A percentile compares a stretch with the other conserved stretches of the same genome.
phyloP scores from a whole-genome alignment of 2,329 filamentous ascomycete species.

The Penicillium griseofulvum region DNA sequence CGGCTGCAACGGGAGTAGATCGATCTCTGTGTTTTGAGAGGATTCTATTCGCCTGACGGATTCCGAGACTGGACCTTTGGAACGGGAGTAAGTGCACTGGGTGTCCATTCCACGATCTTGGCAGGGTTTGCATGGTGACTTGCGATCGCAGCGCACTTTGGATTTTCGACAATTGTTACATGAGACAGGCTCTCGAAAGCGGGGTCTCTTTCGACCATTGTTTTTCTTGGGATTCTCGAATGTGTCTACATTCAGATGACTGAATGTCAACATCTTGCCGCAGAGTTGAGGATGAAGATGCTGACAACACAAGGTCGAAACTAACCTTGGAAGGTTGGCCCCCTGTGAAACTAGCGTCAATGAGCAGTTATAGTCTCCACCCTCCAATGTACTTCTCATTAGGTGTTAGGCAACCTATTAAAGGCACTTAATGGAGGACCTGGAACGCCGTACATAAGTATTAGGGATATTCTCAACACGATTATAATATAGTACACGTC shows the following conservation, averaged over 20 bases:
- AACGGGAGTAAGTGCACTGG: neutral
- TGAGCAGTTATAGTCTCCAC: too few relatives aligned
- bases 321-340: too few relatives aligned
- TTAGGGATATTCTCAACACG: too few relatives aligned
- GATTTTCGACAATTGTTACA: slow-evolving; percentile 2
- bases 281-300: neutral
- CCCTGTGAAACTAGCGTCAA: too few relatives aligned
- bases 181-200: neutral
- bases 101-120: neutral
- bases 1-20: neutral
- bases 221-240: slow-evolving; percentile 7
- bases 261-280: neutral
- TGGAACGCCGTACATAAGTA: too few relatives aligned
- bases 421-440: too few relatives aligned
- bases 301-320: too few relatives aligned
- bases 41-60: neutral
- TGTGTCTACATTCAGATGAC: neutral
- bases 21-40: neutral
- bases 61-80: neutral
- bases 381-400: too few relatives aligned
- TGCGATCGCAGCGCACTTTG: slow-evolving; percentile 7
- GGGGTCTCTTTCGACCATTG: slow-evolving; percentile 4
- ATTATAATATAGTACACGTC: too few relatives aligned
- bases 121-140: slow-evolving; percentile 6
- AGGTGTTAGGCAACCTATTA: too few relatives aligned